Conservation (phyloP, 1,284 basidiomycete genomes). For the Ceratobasidium sp. region DNA sequence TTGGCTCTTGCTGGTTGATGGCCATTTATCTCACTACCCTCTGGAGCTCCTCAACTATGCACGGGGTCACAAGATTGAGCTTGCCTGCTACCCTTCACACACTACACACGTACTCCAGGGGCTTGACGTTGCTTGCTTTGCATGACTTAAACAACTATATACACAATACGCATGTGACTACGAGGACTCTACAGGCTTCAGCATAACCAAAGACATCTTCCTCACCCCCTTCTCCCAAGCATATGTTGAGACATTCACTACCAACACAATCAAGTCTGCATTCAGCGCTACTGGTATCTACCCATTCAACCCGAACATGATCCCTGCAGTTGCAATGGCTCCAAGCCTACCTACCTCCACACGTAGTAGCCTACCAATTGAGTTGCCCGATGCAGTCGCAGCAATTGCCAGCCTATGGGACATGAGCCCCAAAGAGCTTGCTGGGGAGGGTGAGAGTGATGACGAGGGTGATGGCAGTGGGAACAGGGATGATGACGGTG, state of each 20-base stretch:
- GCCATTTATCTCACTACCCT: conserved; percentile 58
- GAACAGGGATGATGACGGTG: conserved; percentile 19
- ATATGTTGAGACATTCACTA: conserved; percentile 23
- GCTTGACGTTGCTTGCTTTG: conserved; percentile 46
- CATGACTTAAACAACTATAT: conserved; percentile 31
- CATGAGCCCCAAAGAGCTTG: conserved; percentile 1
- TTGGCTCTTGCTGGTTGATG: conserved; percentile 56
- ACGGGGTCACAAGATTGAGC: conserved; percentile 53
- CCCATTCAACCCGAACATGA: conserved; percentile 14
- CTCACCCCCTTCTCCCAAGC: conserved; percentile 4
- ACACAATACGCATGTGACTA: conserved; percentile 45
- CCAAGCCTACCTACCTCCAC: conserved; percentile 25
- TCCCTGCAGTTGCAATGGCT: conserved; percentile 8
- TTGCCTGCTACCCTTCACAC: conserved; percentile 56
- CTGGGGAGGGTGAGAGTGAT: not conserved
- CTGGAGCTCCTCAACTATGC: conserved; percentile 54
- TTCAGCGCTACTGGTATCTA: conserved; percentile 31
- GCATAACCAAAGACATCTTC: conserved; percentile 53
- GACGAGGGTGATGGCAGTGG: not conserved
- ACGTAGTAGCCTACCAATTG: conserved; percentile 9
- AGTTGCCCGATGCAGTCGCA: conserved; percentile 30
- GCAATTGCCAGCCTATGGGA: not conserved
- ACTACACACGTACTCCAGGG: conserved; percentile 51
- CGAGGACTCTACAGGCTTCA: conserved; percentile 44
- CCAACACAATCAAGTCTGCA: conserved; percentile 8